These are phyloP conservation scores for Trichoderma sp. DNA, from an alignment of 2,329 filamentous ascomycete species.

Conservation along the genomic window DNA sequence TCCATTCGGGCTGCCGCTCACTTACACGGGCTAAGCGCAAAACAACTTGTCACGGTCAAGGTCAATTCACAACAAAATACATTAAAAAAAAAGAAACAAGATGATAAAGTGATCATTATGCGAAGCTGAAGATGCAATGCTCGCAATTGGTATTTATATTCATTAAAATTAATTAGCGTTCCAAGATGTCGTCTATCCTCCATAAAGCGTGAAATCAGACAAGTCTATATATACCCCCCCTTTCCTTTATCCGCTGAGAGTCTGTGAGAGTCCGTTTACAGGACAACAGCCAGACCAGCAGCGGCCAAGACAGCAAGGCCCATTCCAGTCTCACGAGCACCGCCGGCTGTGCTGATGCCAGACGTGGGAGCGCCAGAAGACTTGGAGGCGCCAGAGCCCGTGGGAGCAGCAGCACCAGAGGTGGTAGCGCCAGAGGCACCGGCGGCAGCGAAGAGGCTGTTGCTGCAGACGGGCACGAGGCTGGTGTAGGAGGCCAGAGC, in stretches of 20 bases:
- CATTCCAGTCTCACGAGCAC: conserved; percentile 34
- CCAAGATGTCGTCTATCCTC: background rate
- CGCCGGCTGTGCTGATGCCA: conserved; percentile 21
- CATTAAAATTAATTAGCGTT: background rate
- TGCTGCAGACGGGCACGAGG: conserved; percentile 32
- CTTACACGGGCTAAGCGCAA: background rate
- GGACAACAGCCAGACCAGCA: conserved; percentile 35
- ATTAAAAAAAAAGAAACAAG: background rate
- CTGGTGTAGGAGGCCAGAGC: conserved; percentile 28
- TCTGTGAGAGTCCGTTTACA: conserved; percentile 30
- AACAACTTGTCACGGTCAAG: background rate
- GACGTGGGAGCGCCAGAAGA: background rate
- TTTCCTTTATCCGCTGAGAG: background rate
- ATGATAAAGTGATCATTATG: background rate
- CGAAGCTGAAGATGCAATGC: background rate
- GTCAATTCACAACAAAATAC: background rate
- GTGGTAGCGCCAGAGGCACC: conserved; percentile 15
- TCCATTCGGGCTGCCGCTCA: background rate
- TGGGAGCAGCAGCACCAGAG: background rate
- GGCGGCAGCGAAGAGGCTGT: background rate
- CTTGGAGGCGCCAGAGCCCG: conserved; percentile 4
- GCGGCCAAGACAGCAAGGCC: conserved; percentile 37
- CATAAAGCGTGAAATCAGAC: background rate
- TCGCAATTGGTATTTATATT: background rate
- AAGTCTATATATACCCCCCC: background rate